phyloP scores from a whole-genome alignment of 169 alveolate genomes.

The Theileria annulata region DNA sequence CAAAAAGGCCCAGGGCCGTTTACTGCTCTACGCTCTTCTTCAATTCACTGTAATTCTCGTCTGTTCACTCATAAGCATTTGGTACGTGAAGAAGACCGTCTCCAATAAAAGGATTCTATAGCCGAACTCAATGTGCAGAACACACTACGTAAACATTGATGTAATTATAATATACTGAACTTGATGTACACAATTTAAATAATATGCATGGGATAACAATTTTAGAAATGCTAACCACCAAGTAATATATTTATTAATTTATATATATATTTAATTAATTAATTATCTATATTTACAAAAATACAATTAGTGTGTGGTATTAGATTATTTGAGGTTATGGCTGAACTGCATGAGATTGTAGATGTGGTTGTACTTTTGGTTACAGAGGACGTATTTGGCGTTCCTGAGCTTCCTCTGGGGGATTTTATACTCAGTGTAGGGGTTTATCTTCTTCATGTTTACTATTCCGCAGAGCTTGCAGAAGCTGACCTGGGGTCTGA shows the following conservation, averaged over 20 bases:
- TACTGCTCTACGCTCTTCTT: slow-evolving; percentile 50
- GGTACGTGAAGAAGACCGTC: slow-evolving; percentile 64
- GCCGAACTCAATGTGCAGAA: neutral
- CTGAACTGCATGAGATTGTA: slow-evolving; percentile 36
- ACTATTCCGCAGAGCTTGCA: slow-evolving; percentile 57
- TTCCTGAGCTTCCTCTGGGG: slow-evolving; percentile 40
- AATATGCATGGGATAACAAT: neutral
- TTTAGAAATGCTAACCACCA: slow-evolving; percentile 32
- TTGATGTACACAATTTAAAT: neutral
- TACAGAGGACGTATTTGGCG: slow-evolving; percentile 41
- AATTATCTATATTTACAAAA: too few species aligned
- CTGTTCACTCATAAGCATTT: slow-evolving; percentile 54
- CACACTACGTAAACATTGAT: neutral
- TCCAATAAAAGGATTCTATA: slow-evolving; percentile 60
- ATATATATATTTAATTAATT: too few species aligned
- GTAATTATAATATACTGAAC: slow-evolving; percentile 1
- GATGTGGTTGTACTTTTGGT: slow-evolving; percentile 33
- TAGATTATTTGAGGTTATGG: slow-evolving; percentile 9
- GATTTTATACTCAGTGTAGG: slow-evolving; percentile 33
- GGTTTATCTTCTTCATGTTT: slow-evolving; percentile 6
- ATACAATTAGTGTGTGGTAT: too few species aligned
- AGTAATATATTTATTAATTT: too few species aligned
- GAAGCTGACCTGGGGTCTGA: slow-evolving; percentile 13
- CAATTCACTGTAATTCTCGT: slow-evolving; percentile 50
- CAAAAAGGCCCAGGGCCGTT: slow-evolving; percentile 43